Evolutionary conservation across 257 asterid genomes (phyloP), one percentile per base, ranked within the genome.

Genomic region (Echites panduratus): DNA sequence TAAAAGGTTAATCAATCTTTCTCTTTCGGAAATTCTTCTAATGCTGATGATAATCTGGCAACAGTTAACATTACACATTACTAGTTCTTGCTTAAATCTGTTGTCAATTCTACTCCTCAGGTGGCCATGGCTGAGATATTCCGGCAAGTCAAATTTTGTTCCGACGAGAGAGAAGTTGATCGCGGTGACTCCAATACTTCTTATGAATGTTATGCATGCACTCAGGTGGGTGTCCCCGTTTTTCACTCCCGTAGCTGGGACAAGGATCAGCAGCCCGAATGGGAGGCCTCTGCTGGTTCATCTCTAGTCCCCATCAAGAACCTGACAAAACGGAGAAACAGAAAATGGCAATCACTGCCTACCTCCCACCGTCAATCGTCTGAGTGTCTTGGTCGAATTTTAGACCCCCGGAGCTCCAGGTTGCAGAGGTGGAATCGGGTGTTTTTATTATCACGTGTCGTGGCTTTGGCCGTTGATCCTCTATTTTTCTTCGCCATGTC

Each of bases 401-500:
- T 91, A 45, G 99, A 94, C 83, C 97, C 97, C 27, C 85, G 97
- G 17, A 88, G 89, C 77, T 80, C 89, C 84, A 85, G 86, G 22
- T 95, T 94, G 78, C 96, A 88, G 89, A 70, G 83, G n/a, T 91
- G 92, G 98, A 91, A 94, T 88, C 78, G 98, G 66, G 87, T 81
- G n/a, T 84, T 94, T 64, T 59, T 94, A 67, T 70, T 94, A 84
- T 97, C 95, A 70, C 98, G 98, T 67, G 97, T 96, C 71, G 63
- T 91, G 91, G 96, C 98, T 19, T 64, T 94, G 72, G 96, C 97
- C 63, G 87, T 91, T 70, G 99, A 94, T 78, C 95, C 99, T 0
- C 82, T 94, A 3, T 89, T 89, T 85, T 94, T 94, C 80, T 94
- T 91, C 80, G 81, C 97, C 4, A 82, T 94, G 35, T 91, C 99